Evolutionary conservation across 2,329 filamentous ascomycete genomes (phyloP).

Genomic region (Colletotrichum euphorbiae): DNA sequence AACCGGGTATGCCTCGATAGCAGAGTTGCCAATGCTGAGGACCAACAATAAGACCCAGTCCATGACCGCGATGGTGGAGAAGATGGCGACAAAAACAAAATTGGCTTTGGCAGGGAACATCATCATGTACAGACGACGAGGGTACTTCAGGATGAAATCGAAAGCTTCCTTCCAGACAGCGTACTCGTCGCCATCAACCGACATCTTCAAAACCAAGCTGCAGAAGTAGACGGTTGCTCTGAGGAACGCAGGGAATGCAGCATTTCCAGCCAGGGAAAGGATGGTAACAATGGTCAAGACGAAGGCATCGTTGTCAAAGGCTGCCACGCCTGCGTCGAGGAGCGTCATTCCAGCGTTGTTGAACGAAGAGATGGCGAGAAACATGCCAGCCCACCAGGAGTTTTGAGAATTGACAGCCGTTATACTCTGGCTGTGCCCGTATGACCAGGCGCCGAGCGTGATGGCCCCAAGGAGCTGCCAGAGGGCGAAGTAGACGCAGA

Average conservation of each 20-base stretch:
- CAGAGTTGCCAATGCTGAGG: constrained; percentile 71
- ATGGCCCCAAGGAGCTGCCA: constrained; percentile 71
- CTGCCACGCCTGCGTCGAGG: constrained; percentile 73
- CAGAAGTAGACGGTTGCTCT: constrained; percentile 68
- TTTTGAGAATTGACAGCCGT: constrained; percentile 68
- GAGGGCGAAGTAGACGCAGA: constrained; percentile 69
- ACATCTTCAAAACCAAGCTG: constrained; percentile 54
- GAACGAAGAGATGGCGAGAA: constrained; percentile 75
- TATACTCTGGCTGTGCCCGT: constrained; percentile 59
- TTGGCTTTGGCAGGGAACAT: constrained; percentile 73
- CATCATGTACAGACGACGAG: constrained; percentile 70
- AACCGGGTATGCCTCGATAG: constrained; percentile 62
- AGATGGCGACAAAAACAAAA: constrained; percentile 73
- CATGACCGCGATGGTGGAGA: constrained; percentile 69
- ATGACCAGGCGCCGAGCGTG: constrained; percentile 71
- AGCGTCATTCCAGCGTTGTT: constrained; percentile 78
- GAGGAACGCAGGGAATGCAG: constrained; percentile 73
- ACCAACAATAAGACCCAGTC: constrained; percentile 76
- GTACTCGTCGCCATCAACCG: constrained; percentile 53
- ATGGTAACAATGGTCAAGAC: constrained; percentile 65
- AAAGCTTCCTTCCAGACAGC: constrained; percentile 61
- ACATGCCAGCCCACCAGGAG: constrained; percentile 76
- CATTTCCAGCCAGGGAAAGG: constrained; percentile 73
- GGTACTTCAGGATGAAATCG: constrained; percentile 66
- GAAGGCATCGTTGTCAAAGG: constrained; percentile 65